phyloP scores from a whole-genome alignment of 371 early-diverging fungal genomes.

The Mucor plumbeus region DNA sequence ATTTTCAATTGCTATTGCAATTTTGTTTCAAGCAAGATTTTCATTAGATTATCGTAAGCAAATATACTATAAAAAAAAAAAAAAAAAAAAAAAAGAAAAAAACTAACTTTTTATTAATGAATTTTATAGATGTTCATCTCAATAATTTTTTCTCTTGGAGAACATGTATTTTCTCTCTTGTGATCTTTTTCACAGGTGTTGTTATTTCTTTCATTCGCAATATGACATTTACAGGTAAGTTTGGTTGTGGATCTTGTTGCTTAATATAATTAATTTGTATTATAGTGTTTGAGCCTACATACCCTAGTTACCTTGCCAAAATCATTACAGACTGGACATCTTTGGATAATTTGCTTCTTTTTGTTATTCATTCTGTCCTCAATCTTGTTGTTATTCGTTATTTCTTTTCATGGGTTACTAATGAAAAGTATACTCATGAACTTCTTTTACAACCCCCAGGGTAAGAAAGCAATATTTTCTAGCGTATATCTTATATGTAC shows the following conservation, averaged over 20 bases:
- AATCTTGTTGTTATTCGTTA: slow-evolving; percentile 11
- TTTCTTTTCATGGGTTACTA: slow-evolving; percentile 21
- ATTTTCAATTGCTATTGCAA: slow-evolving; percentile 13
- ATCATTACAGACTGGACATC: slow-evolving; percentile 6
- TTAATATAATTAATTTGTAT: too few species aligned
- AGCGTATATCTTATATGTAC: neutral
- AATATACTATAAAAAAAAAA: neutral
- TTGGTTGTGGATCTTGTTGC: too few species aligned
- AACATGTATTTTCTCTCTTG: neutral
- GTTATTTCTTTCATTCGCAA: neutral
- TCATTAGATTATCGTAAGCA: slow-evolving; percentile 11
- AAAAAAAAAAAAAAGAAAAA: too few species aligned
- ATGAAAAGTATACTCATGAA: slow-evolving; percentile 18
- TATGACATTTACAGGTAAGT: slow-evolving; percentile 12
- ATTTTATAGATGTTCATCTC: neutral
- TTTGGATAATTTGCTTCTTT: slow-evolving; percentile 14
- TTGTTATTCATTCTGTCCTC: slow-evolving; percentile 5
- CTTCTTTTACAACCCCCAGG: slow-evolving; percentile 22
- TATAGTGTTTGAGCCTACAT: slow-evolving; percentile 23
- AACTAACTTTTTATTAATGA: neutral
- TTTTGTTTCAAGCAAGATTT: slow-evolving; percentile 16
- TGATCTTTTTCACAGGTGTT: slow-evolving; percentile 6
- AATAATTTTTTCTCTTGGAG: slow-evolving; percentile 10
- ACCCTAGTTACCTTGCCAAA: slow-evolving; percentile 20
- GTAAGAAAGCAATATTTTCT: slow-evolving; percentile 7